Percentiles rank a stretch among this genome's conserved stretches.
Evolutionary conservation across 2,329 filamentous ascomycete species (phyloP).

Genomic region (Pyrenochaeta sp.): DNA sequence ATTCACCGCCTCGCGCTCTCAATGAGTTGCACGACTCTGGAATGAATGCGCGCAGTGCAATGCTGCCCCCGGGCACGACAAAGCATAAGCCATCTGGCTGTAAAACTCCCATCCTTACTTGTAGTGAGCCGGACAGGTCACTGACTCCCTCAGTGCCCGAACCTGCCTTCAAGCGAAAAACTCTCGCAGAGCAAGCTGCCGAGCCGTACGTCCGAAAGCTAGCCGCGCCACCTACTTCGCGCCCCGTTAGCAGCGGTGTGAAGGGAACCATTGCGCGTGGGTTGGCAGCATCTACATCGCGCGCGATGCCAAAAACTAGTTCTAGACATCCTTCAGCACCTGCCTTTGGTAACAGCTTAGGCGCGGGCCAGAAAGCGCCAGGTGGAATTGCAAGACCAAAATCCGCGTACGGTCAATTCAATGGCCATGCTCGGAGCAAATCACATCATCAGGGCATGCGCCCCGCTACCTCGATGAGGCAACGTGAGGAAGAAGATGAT

Average conservation of each 20-base stretch:
- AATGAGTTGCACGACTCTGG: constrained; percentile 61
- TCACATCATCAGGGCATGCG: constrained; percentile 54
- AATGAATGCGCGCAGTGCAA: constrained; percentile 62
- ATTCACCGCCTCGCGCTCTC: constrained; percentile 48
- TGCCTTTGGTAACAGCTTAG: constrained; percentile 64
- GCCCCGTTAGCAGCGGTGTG: constrained; percentile 51
- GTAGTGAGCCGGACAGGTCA: constrained; percentile 13
- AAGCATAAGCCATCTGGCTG: constrained; percentile 63
- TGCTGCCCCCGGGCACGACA: constrained; percentile 57
- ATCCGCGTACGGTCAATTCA: constrained; percentile 55
- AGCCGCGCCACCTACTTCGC: constrained; percentile 53
- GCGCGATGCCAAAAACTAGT: constrained; percentile 53
- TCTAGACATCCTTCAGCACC: constrained; percentile 54
- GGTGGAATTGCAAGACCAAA: constrained; percentile 54
- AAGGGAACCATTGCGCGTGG: constrained; percentile 58
- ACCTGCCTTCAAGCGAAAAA: constrained; percentile 60
- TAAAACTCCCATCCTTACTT: constrained; percentile 38
- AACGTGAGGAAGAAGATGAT: constrained; percentile 54
- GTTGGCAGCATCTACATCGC: constrained; percentile 49
- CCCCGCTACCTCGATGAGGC: constrained; percentile 51
- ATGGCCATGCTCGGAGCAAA: constrained; percentile 56
- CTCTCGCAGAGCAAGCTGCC: constrained; percentile 57
- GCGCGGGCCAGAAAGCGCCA: constrained; percentile 59
- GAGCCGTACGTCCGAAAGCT: constrained; percentile 56
- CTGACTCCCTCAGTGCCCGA: constrained; percentile 52